These are phyloP conservation scores for Cladosporium sp. DNA, from an alignment of 2,329 filamentous ascomycete species.

Conservation along the genomic window DNA sequence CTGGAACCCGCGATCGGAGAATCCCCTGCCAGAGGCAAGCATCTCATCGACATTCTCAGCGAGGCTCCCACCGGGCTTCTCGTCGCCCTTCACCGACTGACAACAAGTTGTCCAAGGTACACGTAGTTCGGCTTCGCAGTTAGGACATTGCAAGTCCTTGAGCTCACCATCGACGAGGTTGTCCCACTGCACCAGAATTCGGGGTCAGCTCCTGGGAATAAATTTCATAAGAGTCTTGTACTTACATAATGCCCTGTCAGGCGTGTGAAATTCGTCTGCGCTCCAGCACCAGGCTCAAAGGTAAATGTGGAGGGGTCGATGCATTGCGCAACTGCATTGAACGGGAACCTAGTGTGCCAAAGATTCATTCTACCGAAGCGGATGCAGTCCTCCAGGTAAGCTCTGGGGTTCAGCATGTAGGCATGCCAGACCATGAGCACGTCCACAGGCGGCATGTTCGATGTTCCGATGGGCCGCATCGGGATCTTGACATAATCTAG, in stretches of 20 bases:
- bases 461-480: not conserved
- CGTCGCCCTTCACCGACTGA: conserved; percentile 24
- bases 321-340: conserved; percentile 53
- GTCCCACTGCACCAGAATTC: conserved; percentile 49
- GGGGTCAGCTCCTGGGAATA: not conserved
- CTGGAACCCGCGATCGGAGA: conserved; percentile 51
- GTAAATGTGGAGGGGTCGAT: conserved; percentile 57
- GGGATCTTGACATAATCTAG: not conserved
- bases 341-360: conserved; percentile 65
- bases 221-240: not conserved
- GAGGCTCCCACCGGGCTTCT: not conserved
- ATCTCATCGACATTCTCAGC: conserved; percentile 24
- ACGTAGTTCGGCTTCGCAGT: conserved; percentile 41
- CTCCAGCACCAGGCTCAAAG: conserved; percentile 46
- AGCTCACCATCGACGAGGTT: conserved; percentile 49
- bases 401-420: conserved; percentile 71
- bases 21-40: conserved; percentile 49
- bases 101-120: conserved; percentile 58
- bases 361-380: conserved; percentile 51
- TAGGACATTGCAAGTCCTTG: conserved; percentile 54
- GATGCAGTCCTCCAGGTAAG: conserved; percentile 70
- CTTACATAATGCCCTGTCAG: conserved; percentile 38
- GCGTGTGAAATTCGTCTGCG: conserved; percentile 45
- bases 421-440: conserved; percentile 77
- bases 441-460: conserved; percentile 45